A percentile compares a stretch with the other conserved stretches of the same genome.
These are phyloP conservation scores for Talaromyces nanjingensis DNA, from an alignment of 495 filamentous ascomycete species.

Conservation along the genomic window DNA sequence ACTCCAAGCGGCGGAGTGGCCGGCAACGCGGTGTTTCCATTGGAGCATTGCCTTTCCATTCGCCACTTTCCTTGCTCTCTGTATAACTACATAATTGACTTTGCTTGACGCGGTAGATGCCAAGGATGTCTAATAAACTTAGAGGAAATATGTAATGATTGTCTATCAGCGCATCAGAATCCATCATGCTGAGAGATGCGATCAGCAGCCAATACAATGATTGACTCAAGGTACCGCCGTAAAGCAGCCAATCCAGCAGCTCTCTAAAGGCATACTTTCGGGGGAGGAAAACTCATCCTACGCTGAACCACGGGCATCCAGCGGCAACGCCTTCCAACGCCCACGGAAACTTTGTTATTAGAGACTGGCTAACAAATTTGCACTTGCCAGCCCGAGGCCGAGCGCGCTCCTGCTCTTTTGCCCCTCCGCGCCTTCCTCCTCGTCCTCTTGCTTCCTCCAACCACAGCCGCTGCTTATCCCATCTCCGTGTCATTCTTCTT, in stretches of 20 bases:
- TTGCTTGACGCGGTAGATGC: too few relatives aligned
- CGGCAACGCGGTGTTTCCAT: too few relatives aligned
- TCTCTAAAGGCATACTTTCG: neutral
- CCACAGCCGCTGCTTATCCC: neutral
- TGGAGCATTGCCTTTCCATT: neutral
- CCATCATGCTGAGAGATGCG: neutral
- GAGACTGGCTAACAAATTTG: too few relatives aligned
- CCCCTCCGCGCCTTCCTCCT: neutral
- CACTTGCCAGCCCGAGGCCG: too few relatives aligned
- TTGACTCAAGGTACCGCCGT: neutral
- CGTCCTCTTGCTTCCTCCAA: conserved; percentile 8
- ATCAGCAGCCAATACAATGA: neutral
- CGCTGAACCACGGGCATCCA: neutral
- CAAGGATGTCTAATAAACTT: neutral
- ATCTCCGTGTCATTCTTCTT: neutral
- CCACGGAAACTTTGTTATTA: too few relatives aligned
- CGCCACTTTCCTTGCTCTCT: neutral
- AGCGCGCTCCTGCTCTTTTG: too few relatives aligned
- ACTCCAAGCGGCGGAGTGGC: neutral
- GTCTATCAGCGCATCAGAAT: neutral
- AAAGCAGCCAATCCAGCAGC: neutral
- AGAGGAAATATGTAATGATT: neutral
- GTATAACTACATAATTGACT: neutral
- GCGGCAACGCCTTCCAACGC: neutral
- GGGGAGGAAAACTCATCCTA: neutral